Conservation (phyloP, 352 stramenopile genomes). For the Pythium aristosporum region DNA sequence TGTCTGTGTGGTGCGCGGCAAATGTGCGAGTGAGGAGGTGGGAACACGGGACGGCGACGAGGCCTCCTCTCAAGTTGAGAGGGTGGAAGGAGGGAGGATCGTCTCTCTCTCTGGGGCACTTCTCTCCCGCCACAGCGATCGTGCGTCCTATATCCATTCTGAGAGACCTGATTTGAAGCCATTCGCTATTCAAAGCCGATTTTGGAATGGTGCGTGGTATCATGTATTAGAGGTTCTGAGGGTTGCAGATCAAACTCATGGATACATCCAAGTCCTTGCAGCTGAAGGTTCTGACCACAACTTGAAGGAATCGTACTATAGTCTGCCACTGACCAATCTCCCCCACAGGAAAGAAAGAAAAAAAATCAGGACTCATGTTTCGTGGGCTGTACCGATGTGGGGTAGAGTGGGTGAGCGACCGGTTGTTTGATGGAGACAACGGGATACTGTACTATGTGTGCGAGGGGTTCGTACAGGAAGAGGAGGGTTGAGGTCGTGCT, state of each 20-base stretch:
- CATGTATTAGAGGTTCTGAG: neutral
- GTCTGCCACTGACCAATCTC: neutral
- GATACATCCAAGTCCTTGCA: neutral
- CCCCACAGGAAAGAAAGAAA: too few species aligned
- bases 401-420: too few species aligned
- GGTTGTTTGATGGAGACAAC: too few species aligned
- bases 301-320: neutral
- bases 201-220: neutral
- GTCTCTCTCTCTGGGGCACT: neutral
- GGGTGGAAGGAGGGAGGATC: too few species aligned
- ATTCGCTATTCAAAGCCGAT: neutral
- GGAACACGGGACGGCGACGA: too few species aligned
- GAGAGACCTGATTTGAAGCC: conserved; percentile 2
- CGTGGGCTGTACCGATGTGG: too few species aligned
- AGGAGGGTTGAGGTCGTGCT: too few species aligned
- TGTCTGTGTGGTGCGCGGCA: neutral
- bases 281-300: neutral
- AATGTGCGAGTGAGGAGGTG: conserved; percentile 2
- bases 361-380: too few species aligned
- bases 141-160: neutral
- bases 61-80: too few species aligned
- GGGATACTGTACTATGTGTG: too few species aligned
- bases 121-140: neutral
- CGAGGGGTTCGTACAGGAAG: too few species aligned
- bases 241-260: neutral